phyloP scores from a whole-genome alignment of 2,329 filamentous ascomycete species.

The Sporothrix humicola region DNA sequence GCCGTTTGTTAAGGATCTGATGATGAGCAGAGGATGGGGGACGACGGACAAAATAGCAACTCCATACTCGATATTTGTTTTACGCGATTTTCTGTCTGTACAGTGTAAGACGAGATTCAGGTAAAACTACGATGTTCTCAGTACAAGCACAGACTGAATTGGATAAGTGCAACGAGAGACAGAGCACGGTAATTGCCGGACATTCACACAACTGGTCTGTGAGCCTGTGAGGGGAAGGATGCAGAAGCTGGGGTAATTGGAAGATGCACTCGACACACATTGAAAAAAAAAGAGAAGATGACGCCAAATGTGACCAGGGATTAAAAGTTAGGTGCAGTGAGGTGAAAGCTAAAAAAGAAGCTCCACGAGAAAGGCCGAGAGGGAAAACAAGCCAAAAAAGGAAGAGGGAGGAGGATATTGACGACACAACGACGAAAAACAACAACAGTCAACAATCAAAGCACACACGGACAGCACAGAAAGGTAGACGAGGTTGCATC shows the following conservation, averaged over 20 bases:
- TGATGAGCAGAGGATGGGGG: background rate
- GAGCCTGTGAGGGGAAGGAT: constrained; percentile 3
- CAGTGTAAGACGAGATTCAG: no score
- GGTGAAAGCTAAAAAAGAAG: constrained; percentile 27
- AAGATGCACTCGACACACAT: background rate
- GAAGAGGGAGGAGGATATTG: background rate
- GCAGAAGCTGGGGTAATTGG: background rate
- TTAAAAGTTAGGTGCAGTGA: constrained; percentile 4
- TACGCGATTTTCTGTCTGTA: no score
- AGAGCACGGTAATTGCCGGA: constrained; percentile 18
- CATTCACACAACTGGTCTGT: background rate
- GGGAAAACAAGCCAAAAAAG: background rate
- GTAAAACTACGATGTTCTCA: background rate
- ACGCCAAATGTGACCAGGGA: background rate
- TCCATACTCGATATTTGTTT: no score
- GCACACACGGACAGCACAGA: background rate
- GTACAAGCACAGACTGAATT: background rate
- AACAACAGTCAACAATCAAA: background rate
- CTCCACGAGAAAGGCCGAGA: constrained; percentile 29
- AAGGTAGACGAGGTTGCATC: background rate
- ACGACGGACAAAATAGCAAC: background rate
- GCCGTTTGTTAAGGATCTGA: background rate
- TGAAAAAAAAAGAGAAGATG: background rate
- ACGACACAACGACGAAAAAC: background rate
- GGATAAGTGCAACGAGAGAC: background rate